Evolutionary conservation across 495 filamentous ascomycete species (phyloP), one percentile per base, ranked within the genome.

Genomic region (Penicillium pulvis): DNA sequence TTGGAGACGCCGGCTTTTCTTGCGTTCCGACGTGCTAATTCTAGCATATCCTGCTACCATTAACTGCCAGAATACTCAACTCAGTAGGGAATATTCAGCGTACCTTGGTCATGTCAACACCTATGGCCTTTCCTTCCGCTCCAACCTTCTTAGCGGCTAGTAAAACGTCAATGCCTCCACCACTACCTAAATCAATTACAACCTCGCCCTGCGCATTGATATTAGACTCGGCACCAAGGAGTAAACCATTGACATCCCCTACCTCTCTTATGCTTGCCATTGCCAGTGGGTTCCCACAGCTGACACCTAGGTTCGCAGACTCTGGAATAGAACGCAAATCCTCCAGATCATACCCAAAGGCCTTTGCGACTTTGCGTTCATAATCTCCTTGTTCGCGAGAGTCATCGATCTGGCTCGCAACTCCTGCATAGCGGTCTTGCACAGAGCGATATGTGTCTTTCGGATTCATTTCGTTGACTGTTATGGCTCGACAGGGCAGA

Each of bases 31-130:
- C 66, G 59, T 16, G 84, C 82, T 16, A 74, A 71, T 20, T 71
- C 67, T 12, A 89, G 72, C 86, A 89, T 88, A 59, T 28, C 26
- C 33, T 36, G n/a, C 16, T 41, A 6, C 4, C 16, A n/a, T 41
- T 41, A 35, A 8, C 36, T 17, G 16, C 14, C 12, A 41, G 33
- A 1, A 10, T 12, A 35, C 6, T 12, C 3, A 12, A 8, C 33
- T 12, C 33, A 35, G 6, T 28, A 28, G 8, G 33, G 3, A 35
- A 8, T 35, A 11, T 3, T 11, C 9, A 8, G 41, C 47, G 30
- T 36, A 83, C 84, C 63, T 85, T 75, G 59, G 80, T 89, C 81
- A 89, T 89, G 68, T 90, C 87, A 20, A 90, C 70, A 16, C 87
- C 87, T 52, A 87, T 85, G 1, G 77, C 83, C 9, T 69, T 70